These are phyloP conservation scores for Bathelium albidoporum DNA, from an alignment of 495 filamentous ascomycete species.

Conservation along the genomic window DNA sequence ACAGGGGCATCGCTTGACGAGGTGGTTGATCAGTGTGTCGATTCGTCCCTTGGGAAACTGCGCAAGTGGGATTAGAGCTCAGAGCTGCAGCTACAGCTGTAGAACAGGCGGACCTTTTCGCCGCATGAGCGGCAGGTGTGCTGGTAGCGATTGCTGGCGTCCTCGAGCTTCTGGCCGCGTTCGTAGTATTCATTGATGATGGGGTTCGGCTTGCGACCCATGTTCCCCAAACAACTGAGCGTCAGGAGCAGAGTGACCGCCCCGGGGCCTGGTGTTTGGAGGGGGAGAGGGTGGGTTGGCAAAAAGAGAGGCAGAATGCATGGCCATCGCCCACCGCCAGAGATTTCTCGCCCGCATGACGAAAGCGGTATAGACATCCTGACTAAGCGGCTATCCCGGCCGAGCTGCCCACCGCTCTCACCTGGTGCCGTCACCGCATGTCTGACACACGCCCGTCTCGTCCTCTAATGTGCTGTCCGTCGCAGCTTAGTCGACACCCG, in stretches of 20 bases:
- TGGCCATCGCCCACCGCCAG: neutral
- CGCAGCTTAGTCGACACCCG: too few species aligned
- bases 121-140: constrained; percentile 80
- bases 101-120: constrained; percentile 39
- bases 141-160: constrained; percentile 77
- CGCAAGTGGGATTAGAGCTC: neutral
- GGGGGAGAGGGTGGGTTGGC: neutral
- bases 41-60: constrained; percentile 72
- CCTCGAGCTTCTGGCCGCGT: constrained; percentile 68
- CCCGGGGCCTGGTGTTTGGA: neutral
- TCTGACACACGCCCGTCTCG: too few species aligned
- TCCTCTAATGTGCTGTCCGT: too few species aligned
- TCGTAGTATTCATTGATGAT: constrained; percentile 78
- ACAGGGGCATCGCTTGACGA: constrained; percentile 66
- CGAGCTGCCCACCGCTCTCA: neutral
- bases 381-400: neutral
- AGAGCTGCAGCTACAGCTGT: neutral
- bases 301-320: constrained; percentile 2
- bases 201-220: constrained; percentile 74
- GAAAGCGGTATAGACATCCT: constrained; percentile 1
- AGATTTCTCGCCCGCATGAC: neutral
- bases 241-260: neutral
- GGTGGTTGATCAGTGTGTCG: constrained; percentile 65
- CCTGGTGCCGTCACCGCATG: too few species aligned
- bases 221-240: constrained; percentile 22